Conservation (phyloP, 805 yeast genomes). For the Yamadazyma akitaensis region DNA sequence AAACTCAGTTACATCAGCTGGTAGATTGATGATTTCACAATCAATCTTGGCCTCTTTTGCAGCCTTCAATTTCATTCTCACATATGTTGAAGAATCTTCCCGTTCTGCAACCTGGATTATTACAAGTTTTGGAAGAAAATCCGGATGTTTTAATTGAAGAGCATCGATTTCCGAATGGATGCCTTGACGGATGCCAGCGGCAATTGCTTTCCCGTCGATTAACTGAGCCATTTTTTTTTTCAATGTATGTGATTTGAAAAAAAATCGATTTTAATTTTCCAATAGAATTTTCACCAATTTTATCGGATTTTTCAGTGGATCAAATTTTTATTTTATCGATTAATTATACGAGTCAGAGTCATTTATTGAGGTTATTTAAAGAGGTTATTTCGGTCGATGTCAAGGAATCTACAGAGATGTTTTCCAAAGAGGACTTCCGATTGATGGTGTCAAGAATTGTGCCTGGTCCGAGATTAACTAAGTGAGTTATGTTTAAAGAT, state of each 20-base stretch:
- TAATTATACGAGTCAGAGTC: constrained; percentile 1
- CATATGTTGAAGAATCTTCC: constrained; percentile 79
- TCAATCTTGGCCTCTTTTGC: constrained; percentile 66
- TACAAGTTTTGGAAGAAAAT: constrained; percentile 61
- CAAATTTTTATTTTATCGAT: neutral
- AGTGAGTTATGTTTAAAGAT: constrained; percentile 13
- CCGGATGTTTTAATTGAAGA: constrained; percentile 44
- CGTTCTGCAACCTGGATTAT: constrained; percentile 77
- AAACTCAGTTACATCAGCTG: constrained; percentile 53
- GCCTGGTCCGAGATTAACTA: constrained; percentile 41
- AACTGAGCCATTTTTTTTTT: constrained; percentile 22
- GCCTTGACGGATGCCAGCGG: constrained; percentile 34
- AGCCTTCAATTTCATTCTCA: constrained; percentile 75
- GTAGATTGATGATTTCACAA: constrained; percentile 58
- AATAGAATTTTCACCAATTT: too few relatives aligned
- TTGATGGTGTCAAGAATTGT: constrained; percentile 26
- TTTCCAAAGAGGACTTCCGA: constrained; percentile 6
- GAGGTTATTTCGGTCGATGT: neutral
- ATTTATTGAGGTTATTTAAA: neutral
- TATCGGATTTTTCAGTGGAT: neutral
- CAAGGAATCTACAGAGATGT: constrained; percentile 1
- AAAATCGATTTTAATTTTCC: neutral
- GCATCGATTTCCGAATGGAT: constrained; percentile 39
- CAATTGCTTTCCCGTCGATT: constrained; percentile 46
- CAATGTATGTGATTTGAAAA: neutral